Evolutionary conservation across 1,284 basidiomycete species (phyloP).

Genomic region (Fistulina hepatica): DNA sequence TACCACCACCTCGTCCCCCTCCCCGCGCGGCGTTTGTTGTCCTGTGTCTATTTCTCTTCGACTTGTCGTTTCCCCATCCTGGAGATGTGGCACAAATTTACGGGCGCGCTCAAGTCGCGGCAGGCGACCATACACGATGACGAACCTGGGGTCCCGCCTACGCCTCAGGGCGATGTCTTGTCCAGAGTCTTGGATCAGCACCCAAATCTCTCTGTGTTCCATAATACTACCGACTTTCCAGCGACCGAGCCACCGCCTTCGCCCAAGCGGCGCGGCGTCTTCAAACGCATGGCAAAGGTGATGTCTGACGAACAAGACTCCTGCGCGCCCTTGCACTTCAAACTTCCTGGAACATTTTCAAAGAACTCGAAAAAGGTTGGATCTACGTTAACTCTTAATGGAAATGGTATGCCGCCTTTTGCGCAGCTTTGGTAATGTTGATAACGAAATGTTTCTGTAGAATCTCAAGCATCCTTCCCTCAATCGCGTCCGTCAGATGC

Average conservation of each 20-base stretch:
- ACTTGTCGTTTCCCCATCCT: no score
- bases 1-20: no score
- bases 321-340: slow-evolving; percentile 28
- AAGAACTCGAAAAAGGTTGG: slow-evolving; percentile 60
- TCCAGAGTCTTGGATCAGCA: slow-evolving; percentile 44
- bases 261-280: slow-evolving; percentile 31
- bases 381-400: slow-evolving; percentile 33
- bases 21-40: no score
- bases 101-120: slow-evolving; percentile 4
- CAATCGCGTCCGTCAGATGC: background rate
- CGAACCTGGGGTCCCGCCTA: slow-evolving; percentile 27
- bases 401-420: slow-evolving; percentile 28
- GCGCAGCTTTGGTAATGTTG: background rate
- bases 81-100: slow-evolving; percentile 8
- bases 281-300: slow-evolving; percentile 31
- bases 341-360: slow-evolving; percentile 29
- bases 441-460: slow-evolving; percentile 3
- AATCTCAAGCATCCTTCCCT: slow-evolving; percentile 12
- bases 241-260: slow-evolving; percentile 29
- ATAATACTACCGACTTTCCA: no score
- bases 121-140: slow-evolving; percentile 12
- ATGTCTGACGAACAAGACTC: slow-evolving; percentile 26
- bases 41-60: no score
- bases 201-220: slow-evolving; percentile 48
- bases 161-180: slow-evolving; percentile 33